phyloP scores from a whole-genome alignment of 2,329 filamentous ascomycete genomes.

The Calonectria pseudoreteaudii region DNA sequence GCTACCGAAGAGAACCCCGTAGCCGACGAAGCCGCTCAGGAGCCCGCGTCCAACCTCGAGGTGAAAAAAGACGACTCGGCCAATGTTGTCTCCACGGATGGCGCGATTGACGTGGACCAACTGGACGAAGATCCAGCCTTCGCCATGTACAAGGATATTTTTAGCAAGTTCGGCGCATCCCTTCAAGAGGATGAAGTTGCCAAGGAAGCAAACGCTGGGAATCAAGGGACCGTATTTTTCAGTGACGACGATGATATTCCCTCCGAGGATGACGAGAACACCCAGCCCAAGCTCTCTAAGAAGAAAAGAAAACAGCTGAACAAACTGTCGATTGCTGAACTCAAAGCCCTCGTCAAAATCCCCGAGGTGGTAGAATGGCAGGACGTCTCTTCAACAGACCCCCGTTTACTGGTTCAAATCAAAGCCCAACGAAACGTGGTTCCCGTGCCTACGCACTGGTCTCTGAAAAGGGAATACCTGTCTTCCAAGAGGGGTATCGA shows the following conservation, averaged over 20 bases:
- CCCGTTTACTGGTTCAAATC: slow-evolving; percentile 89
- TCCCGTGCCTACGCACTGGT: slow-evolving; percentile 94
- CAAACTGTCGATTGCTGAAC: slow-evolving; percentile 92
- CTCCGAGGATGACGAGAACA: slow-evolving; percentile 81
- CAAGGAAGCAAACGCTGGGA: slow-evolving; percentile 74
- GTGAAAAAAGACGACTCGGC: slow-evolving; percentile 49
- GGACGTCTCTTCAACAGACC: slow-evolving; percentile 91
- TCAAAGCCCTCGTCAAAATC: slow-evolving; percentile 90
- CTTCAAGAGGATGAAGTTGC: slow-evolving; percentile 72
- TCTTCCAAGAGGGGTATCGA: slow-evolving; percentile 98
- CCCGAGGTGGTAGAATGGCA: slow-evolving; percentile 99
- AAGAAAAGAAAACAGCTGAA: slow-evolving; percentile 93
- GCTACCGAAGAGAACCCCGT: slow-evolving; percentile 37
- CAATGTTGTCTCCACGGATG: slow-evolving; percentile 56
- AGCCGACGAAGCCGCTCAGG: slow-evolving; percentile 49
- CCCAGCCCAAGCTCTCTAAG: slow-evolving; percentile 83
- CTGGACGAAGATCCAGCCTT: slow-evolving; percentile 79
- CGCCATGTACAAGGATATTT: slow-evolving; percentile 85
- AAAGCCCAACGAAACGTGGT: slow-evolving; percentile 96
- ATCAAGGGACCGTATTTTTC: slow-evolving; percentile 88
- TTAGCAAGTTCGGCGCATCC: slow-evolving; percentile 80
- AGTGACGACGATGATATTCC: slow-evolving; percentile 89
- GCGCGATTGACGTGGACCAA: slow-evolving; percentile 70
- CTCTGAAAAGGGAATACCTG: slow-evolving; percentile 94
- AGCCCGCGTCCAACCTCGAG: slow-evolving; percentile 52